phyloP scores from a whole-genome alignment of 352 stramenopile genomes.

The Pythium phragmitis region DNA sequence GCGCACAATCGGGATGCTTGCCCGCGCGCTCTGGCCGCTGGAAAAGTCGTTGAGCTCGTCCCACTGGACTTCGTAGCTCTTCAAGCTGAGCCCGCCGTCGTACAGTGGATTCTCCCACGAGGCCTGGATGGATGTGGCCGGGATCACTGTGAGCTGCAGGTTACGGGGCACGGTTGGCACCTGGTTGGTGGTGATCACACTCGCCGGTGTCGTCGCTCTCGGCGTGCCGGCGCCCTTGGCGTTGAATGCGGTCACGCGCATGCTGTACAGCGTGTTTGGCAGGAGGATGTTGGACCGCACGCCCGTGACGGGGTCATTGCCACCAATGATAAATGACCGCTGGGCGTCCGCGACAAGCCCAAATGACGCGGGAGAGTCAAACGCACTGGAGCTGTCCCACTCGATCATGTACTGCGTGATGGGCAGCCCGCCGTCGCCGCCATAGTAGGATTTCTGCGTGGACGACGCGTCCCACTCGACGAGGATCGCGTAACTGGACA shows the following conservation, averaged over 20 bases:
- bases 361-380: slow-evolving; percentile 87
- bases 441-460: slow-evolving; percentile 81
- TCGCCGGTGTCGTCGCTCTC: slow-evolving; percentile 38
- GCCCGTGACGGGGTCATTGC: slow-evolving; percentile 92
- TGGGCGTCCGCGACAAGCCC: slow-evolving; percentile 48
- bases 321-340: slow-evolving; percentile 88
- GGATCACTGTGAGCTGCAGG: slow-evolving; percentile 47
- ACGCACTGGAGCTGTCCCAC: slow-evolving; percentile 89
- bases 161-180: slow-evolving; percentile 58
- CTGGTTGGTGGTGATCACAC: slow-evolving; percentile 56
- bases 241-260: slow-evolving; percentile 82
- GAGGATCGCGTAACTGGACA: slow-evolving; percentile 91
- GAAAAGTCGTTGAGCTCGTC: slow-evolving; percentile 78
- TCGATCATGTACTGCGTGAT: slow-evolving; percentile 97
- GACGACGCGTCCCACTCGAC: slow-evolving; percentile 90
- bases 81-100: slow-evolving; percentile 88
- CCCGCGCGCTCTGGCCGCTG: slow-evolving; percentile 65
- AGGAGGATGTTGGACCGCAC: slow-evolving; percentile 83
- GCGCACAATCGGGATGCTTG: slow-evolving; percentile 83
- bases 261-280: slow-evolving; percentile 70
- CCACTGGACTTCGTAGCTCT: slow-evolving; percentile 76
- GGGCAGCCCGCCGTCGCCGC: slow-evolving; percentile 87
- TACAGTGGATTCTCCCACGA: slow-evolving; percentile 88
- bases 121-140: slow-evolving; percentile 74
- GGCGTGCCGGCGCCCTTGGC: slow-evolving; percentile 61